Evolutionary conservation across 202 grass and related monocot species (phyloP), one percentile per base, ranked within the genome.

Genomic region (Saccharum hybrid): DNA sequence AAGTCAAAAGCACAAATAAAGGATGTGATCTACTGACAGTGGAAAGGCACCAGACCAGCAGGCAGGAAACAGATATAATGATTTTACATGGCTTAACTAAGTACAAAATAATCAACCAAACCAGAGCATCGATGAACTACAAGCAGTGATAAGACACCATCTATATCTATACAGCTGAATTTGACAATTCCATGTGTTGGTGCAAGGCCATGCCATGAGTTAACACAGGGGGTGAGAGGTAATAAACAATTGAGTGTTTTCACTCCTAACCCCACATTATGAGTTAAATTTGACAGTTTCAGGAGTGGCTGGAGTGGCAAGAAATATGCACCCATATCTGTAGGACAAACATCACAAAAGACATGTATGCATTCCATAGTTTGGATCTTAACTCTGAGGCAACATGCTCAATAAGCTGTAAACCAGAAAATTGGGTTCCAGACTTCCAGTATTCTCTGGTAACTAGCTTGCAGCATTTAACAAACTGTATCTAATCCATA

Each of bases 401-500:
- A 9, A 3, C 15, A 23, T 77, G 66, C 10, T 54, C 1, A 1
- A 68, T 16, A 74, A 74, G 43, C 13, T n/a, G 14, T 66, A 78
- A 49, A 75, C 14, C 8, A 22, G 4, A 40, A 75, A 33, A 0
- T 4, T 21, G 22, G 22, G 62, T 63, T 61, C 10, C 60, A 28
- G 22, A 22, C 19, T 68, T 68, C 14, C 8, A 79, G 10, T 49
- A 68, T 61, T 19, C 60, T 63, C n/a, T 23, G 3, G 5, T 72
- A 64, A 63, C 15, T 61, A 88, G 81, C 48, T 68, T 57, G 69
- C 21, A 83, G 26, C n/a, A 83, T 57, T 13, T 70, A 59, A 74
- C 40, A 52, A 77, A n/a, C 5, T 6, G 34, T 54, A 66, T 37
- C 22, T 56, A 83, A 57, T 83, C 22, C 28, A 22, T 26, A 65